Conservation (phyloP, 2,329 filamentous ascomycete species). For the Colletotrichum costaricense region DNA sequence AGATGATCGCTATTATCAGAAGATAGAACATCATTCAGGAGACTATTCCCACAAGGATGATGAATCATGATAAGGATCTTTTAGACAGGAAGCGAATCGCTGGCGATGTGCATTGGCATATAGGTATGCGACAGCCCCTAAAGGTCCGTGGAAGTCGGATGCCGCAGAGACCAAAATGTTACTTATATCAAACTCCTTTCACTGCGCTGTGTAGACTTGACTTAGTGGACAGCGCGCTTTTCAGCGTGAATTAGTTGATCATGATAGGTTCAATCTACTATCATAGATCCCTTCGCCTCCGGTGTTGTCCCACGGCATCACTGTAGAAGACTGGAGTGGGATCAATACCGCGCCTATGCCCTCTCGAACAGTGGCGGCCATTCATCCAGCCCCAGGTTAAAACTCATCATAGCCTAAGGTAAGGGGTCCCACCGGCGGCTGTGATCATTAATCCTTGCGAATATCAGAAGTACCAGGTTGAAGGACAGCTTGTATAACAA, state of each 20-base stretch:
- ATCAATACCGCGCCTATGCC: too few relatives aligned
- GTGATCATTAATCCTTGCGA: not conserved
- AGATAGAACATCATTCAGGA: fast-evolving
- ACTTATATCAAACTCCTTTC: not conserved
- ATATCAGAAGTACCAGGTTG: not conserved
- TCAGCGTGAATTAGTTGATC: too few relatives aligned
- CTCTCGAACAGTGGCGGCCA: too few relatives aligned
- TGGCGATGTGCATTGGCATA: not conserved
- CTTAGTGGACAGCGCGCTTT: not conserved
- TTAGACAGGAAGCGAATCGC: not conserved
- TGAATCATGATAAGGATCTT: not conserved
- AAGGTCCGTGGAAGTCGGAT: not conserved
- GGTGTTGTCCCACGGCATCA: too few relatives aligned
- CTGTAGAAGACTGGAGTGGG: too few relatives aligned
- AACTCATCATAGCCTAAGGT: not conserved
- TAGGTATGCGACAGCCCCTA: not conserved
- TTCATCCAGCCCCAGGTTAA: too few relatives aligned
- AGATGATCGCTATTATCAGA: not conserved
- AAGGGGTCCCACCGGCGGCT: not conserved
- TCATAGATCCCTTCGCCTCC: too few relatives aligned
- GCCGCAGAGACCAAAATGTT: not conserved
- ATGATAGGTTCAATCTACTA: too few relatives aligned
- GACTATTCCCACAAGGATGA: not conserved
- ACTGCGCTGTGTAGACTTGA: too few relatives aligned
- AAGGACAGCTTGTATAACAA: not conserved